Conservation (phyloP, 257 asterid species). For the Jacaranda mimosifolia region DNA sequence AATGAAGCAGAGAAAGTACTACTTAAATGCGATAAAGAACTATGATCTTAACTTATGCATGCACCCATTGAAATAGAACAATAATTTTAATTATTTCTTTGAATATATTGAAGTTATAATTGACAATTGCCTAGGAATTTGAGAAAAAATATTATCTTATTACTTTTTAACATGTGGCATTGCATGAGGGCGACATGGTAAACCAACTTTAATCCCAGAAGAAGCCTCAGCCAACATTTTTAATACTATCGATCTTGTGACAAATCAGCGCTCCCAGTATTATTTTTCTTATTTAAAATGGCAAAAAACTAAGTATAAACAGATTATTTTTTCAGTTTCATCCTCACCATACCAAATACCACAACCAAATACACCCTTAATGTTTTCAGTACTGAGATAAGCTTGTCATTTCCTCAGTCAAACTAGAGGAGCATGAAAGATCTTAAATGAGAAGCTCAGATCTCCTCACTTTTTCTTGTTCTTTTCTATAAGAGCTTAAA, state of each 20-base stretch:
- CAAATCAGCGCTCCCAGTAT: not conserved
- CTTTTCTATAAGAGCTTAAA: not conserved
- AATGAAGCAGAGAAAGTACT: not conserved
- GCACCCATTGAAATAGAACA: not conserved
- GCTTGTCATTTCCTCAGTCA: not conserved
- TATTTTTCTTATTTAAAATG: not conserved
- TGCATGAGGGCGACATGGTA: conserved; percentile 9
- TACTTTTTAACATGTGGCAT: not conserved
- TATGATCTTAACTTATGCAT: not conserved
- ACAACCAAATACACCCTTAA: not conserved
- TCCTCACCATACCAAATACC: not conserved
- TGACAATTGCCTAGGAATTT: not conserved
- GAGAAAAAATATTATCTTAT: not conserved
- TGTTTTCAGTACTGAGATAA: conserved; percentile 5
- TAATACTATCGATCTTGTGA: not conserved
- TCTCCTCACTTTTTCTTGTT: not conserved
- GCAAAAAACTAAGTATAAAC: not conserved
- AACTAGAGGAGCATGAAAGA: not conserved
- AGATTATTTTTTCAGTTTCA: not conserved
- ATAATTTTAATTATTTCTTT: not conserved
- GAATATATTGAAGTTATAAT: not conserved
- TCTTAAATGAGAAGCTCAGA: not conserved
- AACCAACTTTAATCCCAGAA: not conserved
- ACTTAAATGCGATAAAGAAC: not conserved
- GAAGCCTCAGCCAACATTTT: not conserved